Conservation (phyloP, 2,329 filamentous ascomycete genomes). For the Rugonectria rugulosa region DNA sequence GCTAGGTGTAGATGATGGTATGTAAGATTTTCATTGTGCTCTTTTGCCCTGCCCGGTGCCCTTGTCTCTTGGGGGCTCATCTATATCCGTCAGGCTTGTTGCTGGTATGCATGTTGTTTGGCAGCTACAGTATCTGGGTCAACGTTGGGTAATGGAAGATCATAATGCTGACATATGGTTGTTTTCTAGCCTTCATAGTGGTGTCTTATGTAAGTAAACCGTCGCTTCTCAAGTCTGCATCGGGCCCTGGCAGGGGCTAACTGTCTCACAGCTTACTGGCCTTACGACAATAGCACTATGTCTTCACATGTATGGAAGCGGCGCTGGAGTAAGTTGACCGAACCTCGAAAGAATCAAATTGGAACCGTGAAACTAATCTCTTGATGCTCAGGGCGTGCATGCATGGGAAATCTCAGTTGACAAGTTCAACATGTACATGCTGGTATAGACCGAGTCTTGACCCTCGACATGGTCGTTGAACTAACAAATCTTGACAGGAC, state of each 20-base stretch:
- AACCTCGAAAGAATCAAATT: no score
- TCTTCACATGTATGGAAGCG: slow-evolving; percentile 21
- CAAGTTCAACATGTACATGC: slow-evolving; percentile 36
- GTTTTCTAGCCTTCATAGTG: slow-evolving; percentile 1
- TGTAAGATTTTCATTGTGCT: no score
- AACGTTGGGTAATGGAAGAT: no score
- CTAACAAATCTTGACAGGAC: slow-evolving; percentile 25
- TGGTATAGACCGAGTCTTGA: no score
- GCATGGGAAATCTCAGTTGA: slow-evolving; percentile 42
- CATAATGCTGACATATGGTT: neutral
- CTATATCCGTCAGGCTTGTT: no score
- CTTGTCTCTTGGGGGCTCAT: no score
- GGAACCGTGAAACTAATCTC: no score
- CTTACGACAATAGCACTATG: slow-evolving; percentile 30
- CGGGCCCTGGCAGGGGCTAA: slow-evolving; percentile 7
- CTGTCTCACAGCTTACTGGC: slow-evolving; percentile 29
- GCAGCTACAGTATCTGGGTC: neutral
- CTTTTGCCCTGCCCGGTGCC: no score
- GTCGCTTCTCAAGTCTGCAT: neutral
- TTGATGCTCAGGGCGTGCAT: slow-evolving; percentile 40
- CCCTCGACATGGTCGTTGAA: no score
- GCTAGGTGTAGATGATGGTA: slow-evolving; percentile 38
- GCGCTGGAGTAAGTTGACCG: no score
- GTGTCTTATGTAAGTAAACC: slow-evolving; percentile 5
- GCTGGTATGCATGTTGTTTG: no score